Evolutionary conservation across 2,329 filamentous ascomycete genomes (phyloP), one percentile per base, ranked within the genome.

Genomic region (Arachnopeziza araneosa): DNA sequence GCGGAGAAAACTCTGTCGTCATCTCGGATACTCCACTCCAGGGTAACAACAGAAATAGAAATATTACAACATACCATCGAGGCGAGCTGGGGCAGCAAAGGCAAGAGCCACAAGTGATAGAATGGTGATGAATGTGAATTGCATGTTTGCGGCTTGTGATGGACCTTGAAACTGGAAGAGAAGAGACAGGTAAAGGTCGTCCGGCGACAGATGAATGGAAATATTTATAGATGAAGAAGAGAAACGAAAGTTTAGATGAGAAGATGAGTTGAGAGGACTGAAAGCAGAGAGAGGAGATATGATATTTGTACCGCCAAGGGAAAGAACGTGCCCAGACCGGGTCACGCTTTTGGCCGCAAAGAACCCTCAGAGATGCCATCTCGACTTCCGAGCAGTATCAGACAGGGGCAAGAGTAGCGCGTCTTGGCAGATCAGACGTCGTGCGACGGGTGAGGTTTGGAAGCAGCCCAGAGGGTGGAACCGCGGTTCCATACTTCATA

Each of bases 61-160:
- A 19, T 44, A 14, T 3, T 4, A 17, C 24, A 10, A 64, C 61
- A n/a, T 63, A 69, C 67, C 65, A 63, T 66, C 64, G 24, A 62
- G 54, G 59, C 64, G 60, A 17, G 57, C 60, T 36, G 64, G 61
- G 50, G 64, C 26, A 53, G 69, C 68, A 54, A 69, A 56, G 50
- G 67, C 63, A 62, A 68, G 53, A 57, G 69, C 66, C 57, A 70
- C 63, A 23, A 71, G 56, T 52, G 67, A 67, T 48, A 69, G 52
- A 64, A 71, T 52, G 23, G 68, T 54, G 58, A 69, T 22, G 61
- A 70, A 8, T 50, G 66, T 60, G 67, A 70, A 70, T 64, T 70
- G 68, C 69, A 71, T 71, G 59, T 52, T 68, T 61, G 60, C 65
- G 60, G 58, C 63, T 30, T 55, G 54, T 60, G 48, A 60, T 48